Percentiles rank a stretch among this genome's conserved stretches.
Evolutionary conservation across 306 rosid genomes (phyloP).

Genomic region (Trichosanthes truncata): DNA sequence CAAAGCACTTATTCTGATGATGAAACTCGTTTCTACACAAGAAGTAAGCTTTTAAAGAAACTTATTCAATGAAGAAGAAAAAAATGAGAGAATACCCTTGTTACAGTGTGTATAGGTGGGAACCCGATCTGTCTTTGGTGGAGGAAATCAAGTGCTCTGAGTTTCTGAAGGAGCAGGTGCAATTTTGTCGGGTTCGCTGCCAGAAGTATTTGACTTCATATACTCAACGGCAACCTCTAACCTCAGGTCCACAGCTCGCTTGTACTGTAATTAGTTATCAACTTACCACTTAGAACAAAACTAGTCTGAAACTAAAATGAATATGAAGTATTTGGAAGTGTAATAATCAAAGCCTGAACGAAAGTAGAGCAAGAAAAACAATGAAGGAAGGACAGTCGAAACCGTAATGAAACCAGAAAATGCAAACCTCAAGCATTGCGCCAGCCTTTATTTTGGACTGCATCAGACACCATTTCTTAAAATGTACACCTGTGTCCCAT

Average conservation of each 20-base stretch:
- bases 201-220: slow-evolving; percentile 27
- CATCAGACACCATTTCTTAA: slow-evolving; percentile 98
- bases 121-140: slow-evolving; percentile 13
- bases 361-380: background rate
- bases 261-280: slow-evolving; percentile 45
- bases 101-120: background rate
- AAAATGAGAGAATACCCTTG: slow-evolving; percentile 1
- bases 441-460: slow-evolving; percentile 88
- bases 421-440: slow-evolving; percentile 81
- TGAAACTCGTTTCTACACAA: background rate
- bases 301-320: background rate
- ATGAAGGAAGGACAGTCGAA: background rate
- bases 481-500: slow-evolving; percentile 67
- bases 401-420: background rate
- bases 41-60: slow-evolving; percentile 5
- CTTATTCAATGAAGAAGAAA: slow-evolving; percentile 19
- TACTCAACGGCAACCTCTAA: slow-evolving; percentile 59
- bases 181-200: slow-evolving; percentile 18
- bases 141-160: slow-evolving; percentile 17
- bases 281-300: background rate
- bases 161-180: slow-evolving; percentile 22
- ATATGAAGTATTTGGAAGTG: background rate
- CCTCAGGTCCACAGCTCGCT: slow-evolving; percentile 77
- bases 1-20: background rate
- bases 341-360: background rate